These are phyloP conservation scores for Ambrosiella cleistominuta DNA, from an alignment of 2,329 filamentous ascomycete genomes.

Conservation along the genomic window DNA sequence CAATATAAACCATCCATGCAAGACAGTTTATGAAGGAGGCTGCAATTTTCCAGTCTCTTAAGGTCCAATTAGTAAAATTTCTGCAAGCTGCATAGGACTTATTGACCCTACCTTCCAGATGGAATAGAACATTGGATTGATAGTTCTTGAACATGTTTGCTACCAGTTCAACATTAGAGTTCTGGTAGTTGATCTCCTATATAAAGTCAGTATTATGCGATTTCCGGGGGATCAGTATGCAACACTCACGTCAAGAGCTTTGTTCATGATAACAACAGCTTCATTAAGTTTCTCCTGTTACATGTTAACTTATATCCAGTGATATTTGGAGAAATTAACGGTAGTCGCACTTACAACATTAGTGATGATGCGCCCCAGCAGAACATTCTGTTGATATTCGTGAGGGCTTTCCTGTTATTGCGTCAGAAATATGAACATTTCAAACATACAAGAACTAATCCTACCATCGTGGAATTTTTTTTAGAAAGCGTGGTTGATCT, in stretches of 20 bases:
- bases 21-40: slow-evolving; percentile 44
- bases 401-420: slow-evolving; percentile 67
- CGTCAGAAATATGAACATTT: background rate
- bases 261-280: slow-evolving; percentile 81
- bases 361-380: slow-evolving; percentile 88
- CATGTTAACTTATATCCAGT: slow-evolving; percentile 10
- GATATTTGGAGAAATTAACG: background rate
- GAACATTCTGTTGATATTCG: slow-evolving; percentile 87
- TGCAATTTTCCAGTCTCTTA: slow-evolving; percentile 69
- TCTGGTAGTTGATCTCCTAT: slow-evolving; percentile 93
- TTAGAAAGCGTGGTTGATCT: background rate
- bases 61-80: slow-evolving; percentile 13
- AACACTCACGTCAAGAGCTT: slow-evolving; percentile 54
- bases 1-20: background rate
- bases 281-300: slow-evolving; percentile 90
- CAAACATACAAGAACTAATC: background rate
- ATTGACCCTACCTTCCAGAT: slow-evolving; percentile 64
- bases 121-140: slow-evolving; percentile 91
- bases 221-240: background rate
- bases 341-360: slow-evolving; percentile 58
- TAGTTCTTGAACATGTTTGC: slow-evolving; percentile 99
- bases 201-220: background rate
- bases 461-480: slow-evolving; percentile 3
- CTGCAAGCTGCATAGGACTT: background rate
- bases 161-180: slow-evolving; percentile 96